phyloP scores from a whole-genome alignment of 1,284 basidiomycete species.

The Mycosarcoma mackinlayi region DNA sequence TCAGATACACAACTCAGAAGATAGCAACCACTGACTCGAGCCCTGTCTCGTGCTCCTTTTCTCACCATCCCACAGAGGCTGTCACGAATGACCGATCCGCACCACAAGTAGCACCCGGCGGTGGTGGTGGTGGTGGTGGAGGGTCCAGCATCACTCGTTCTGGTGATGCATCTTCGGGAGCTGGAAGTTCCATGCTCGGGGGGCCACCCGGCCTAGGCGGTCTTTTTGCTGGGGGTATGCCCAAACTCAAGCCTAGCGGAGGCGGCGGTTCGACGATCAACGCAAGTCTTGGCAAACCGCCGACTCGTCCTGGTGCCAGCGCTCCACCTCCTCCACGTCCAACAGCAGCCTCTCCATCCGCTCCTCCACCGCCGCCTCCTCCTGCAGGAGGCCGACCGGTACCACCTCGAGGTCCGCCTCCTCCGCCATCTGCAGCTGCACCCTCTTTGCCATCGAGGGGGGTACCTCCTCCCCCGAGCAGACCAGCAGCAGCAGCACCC shows the following conservation, averaged over 20 bases:
- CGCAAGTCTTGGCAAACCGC: constrained; percentile 38
- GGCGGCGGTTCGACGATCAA: constrained; percentile 27
- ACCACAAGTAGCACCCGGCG: constrained; percentile 73
- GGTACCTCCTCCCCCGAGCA: constrained; percentile 42
- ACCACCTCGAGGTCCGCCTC: constrained; percentile 38
- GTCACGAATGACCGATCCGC: constrained; percentile 84
- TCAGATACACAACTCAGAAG: too few relatives aligned
- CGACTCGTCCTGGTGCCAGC: constrained; percentile 29
- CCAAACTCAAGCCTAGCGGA: constrained; percentile 76
- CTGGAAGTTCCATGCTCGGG: constrained; percentile 69
- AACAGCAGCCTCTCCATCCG: constrained; percentile 21
- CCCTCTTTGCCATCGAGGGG: constrained; percentile 39
- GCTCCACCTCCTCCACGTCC: constrained; percentile 28
- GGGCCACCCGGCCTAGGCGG: constrained; percentile 79
- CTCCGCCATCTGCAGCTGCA: constrained; percentile 35
- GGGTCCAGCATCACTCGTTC: constrained; percentile 68
- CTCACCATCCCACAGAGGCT: constrained; percentile 70
- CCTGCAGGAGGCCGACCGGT: constrained; percentile 15
- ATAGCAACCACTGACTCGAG: too few relatives aligned
- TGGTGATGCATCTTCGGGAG: constrained; percentile 27
- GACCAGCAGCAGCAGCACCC: constrained; percentile 29
- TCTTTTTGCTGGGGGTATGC: constrained; percentile 89
- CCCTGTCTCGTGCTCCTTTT: background rate
- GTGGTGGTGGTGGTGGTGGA: constrained; percentile 53
- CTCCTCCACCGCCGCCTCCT: constrained; percentile 31